phyloP scores from a whole-genome alignment of 2,329 filamentous ascomycete species.

The Tolypocladium cylindrosporum region DNA sequence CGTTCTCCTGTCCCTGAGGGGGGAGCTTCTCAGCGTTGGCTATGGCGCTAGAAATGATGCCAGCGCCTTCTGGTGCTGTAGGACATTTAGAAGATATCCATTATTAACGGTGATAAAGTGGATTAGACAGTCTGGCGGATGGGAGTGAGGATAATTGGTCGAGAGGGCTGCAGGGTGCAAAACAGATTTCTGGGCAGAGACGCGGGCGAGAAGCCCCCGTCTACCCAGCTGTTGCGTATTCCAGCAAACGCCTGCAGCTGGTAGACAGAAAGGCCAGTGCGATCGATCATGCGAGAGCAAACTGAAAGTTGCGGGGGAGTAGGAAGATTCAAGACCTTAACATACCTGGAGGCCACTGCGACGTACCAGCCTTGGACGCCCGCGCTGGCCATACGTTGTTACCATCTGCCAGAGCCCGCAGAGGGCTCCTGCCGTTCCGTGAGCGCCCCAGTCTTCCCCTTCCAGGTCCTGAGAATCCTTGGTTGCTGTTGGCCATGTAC shows the following conservation, averaged over 20 bases:
- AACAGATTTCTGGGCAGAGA: background rate
- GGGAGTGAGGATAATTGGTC: background rate
- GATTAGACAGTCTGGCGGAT: background rate
- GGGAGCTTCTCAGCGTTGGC: constrained; percentile 71
- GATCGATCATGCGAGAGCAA: background rate
- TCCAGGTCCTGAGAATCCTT: constrained; percentile 73
- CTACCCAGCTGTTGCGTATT: too few relatives aligned
- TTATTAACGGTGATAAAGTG: background rate
- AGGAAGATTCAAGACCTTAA: constrained; percentile 6
- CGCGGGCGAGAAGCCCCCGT: background rate
- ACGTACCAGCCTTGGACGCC: constrained; percentile 32
- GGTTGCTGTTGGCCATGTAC: constrained; percentile 33
- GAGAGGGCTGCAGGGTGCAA: too few relatives aligned
- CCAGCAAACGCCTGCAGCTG: background rate
- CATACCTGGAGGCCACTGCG: constrained; percentile 38
- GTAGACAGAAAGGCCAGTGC: background rate
- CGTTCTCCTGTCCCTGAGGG: constrained; percentile 63
- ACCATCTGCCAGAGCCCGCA: constrained; percentile 50
- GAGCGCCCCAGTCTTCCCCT: constrained; percentile 71
- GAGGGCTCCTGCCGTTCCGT: constrained; percentile 49
- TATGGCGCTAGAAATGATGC: constrained; percentile 88
- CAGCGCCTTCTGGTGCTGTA: constrained; percentile 37
- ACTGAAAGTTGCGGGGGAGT: background rate
- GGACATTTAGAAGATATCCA: background rate
- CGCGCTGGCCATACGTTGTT: constrained; percentile 46